phyloP scores from a whole-genome alignment of 2,329 filamentous ascomycete genomes.

The Mycogone perniciosa region DNA sequence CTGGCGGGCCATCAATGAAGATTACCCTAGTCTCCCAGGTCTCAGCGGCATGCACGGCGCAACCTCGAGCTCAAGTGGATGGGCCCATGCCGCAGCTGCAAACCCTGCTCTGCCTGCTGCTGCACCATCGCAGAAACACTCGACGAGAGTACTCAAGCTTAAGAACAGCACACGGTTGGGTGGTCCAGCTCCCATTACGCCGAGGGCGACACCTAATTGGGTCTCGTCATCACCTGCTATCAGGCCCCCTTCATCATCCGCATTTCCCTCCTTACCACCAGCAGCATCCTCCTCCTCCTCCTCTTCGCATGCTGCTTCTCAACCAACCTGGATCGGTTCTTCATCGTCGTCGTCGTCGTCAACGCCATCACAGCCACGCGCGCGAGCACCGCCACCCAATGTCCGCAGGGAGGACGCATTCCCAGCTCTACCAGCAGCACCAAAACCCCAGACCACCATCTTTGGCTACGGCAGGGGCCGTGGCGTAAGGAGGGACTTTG shows the following conservation, averaged over 20 bases:
- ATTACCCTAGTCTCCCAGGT: constrained; percentile 83
- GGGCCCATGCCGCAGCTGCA: constrained; percentile 54
- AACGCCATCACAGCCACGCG: constrained; percentile 31
- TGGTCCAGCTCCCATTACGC: constrained; percentile 24
- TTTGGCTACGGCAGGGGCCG: constrained; percentile 53
- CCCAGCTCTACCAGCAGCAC: constrained; percentile 72
- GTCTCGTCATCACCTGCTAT: constrained; percentile 15
- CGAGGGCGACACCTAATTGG: constrained; percentile 18
- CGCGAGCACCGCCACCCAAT: constrained; percentile 15
- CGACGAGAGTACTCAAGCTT: constrained; percentile 50
- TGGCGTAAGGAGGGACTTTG: constrained; percentile 49
- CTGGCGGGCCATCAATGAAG: constrained; percentile 93
- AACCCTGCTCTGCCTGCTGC: constrained; percentile 42
- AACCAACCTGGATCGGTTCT: constrained; percentile 26
- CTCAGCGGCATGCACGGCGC: constrained; percentile 61
- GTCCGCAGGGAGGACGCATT: constrained; percentile 56
- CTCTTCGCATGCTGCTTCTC: constrained; percentile 15
- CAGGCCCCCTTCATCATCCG: constrained; percentile 24
- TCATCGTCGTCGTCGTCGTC: constrained; percentile 26
- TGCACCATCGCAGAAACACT: constrained; percentile 41
- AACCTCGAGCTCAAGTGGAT: constrained; percentile 49
- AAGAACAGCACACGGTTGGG: constrained; percentile 51
- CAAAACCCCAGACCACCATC: constrained; percentile 59
- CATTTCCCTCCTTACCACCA: constrained; percentile 40
- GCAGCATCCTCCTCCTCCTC: constrained; percentile 18